Percentiles rank a stretch among this genome's conserved stretches.
phyloP scores from a whole-genome alignment of 305 asterid species.

The Fraxinus nigra region DNA sequence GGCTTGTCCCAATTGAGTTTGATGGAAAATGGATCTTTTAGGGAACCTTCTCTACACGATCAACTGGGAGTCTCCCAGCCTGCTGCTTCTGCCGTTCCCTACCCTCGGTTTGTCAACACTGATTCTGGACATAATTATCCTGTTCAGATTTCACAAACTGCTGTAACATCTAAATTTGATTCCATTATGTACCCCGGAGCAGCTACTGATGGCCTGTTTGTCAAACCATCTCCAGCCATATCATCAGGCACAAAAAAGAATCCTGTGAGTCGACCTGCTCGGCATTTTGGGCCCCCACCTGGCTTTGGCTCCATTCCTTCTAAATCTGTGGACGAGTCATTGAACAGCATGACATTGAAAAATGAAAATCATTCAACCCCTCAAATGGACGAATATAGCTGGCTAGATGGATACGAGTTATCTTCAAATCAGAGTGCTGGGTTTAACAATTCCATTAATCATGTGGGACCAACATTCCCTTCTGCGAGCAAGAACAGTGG shows the following conservation, averaged over 20 bases:
- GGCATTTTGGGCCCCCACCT: constrained; percentile 96
- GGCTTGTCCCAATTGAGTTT: constrained; percentile 52
- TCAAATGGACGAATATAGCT: constrained; percentile 73
- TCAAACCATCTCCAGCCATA: constrained; percentile 42
- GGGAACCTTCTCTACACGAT: constrained; percentile 45
- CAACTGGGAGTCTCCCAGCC: constrained; percentile 46
- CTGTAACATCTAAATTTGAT: constrained; percentile 48
- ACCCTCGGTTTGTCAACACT: constrained; percentile 41
- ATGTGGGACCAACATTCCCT: constrained; percentile 40
- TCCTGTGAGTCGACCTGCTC: constrained; percentile 77
- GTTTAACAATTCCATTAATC: constrained; percentile 45
- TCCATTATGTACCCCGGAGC: constrained; percentile 45
- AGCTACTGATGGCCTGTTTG: constrained; percentile 32
- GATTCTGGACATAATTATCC: constrained; percentile 39
- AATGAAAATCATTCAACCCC: constrained; percentile 38
- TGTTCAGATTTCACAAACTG: constrained; percentile 41
- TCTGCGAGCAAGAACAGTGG: constrained; percentile 43
- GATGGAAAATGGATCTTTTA: constrained; percentile 48
- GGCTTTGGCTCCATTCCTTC: constrained; percentile 82
- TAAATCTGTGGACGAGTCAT: constrained; percentile 57
- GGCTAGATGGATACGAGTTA: constrained; percentile 76
- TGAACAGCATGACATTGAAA: constrained; percentile 40
- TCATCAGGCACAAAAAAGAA: constrained; percentile 65
- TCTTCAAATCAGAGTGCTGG: constrained; percentile 54
- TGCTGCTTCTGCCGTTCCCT: constrained; percentile 48